phyloP scores from a whole-genome alignment of 441 rosid genomes.

The Arabidopsis hybrid region DNA sequence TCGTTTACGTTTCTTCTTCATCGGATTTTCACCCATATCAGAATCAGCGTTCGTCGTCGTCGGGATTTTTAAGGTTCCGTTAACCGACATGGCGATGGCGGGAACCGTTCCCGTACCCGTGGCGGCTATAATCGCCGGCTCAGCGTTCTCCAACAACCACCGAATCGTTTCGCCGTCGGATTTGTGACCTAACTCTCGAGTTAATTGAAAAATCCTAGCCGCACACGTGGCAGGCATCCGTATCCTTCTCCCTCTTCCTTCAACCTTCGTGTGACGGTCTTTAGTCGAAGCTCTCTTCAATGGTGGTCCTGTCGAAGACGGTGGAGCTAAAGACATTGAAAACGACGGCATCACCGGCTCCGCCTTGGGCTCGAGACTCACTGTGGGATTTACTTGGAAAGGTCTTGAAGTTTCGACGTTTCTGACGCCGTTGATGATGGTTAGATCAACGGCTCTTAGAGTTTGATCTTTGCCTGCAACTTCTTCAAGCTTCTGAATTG shows the following conservation, averaged over 20 bases:
- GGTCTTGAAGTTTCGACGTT: constrained; percentile 15
- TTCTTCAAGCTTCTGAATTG: constrained; percentile 50
- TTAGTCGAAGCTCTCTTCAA: constrained; percentile 64
- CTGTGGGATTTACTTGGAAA: constrained; percentile 15
- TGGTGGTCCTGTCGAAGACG: constrained; percentile 44
- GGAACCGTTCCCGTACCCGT: constrained; percentile 78
- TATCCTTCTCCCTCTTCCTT: constrained; percentile 77
- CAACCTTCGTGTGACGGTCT: constrained; percentile 79
- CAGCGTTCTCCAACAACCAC: constrained; percentile 73
- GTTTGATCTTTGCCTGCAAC: constrained; percentile 44
- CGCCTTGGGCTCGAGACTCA: constrained; percentile 46
- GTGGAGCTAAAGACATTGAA: constrained; percentile 45
- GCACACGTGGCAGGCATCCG: constrained; percentile 84
- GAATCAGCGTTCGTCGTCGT: constrained; percentile 53
- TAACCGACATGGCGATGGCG: constrained; percentile 74
- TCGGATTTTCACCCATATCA: constrained; percentile 44
- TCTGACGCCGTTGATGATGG: constrained; percentile 45
- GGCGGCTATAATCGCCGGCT: constrained; percentile 75
- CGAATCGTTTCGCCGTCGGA: constrained; percentile 78
- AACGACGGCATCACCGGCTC: constrained; percentile 54
- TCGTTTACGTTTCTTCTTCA: constrained; percentile 63
- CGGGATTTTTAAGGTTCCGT: constrained; percentile 69
- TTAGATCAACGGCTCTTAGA: constrained; percentile 43
- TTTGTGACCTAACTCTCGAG: constrained; percentile 71
- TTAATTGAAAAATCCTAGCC: constrained; percentile 69